A percentile compares a stretch with the other conserved stretches of the same genome.
Evolutionary conservation across 495 filamentous ascomycete genomes (phyloP).

Genomic region (Lasiosphaeris hirsuta): DNA sequence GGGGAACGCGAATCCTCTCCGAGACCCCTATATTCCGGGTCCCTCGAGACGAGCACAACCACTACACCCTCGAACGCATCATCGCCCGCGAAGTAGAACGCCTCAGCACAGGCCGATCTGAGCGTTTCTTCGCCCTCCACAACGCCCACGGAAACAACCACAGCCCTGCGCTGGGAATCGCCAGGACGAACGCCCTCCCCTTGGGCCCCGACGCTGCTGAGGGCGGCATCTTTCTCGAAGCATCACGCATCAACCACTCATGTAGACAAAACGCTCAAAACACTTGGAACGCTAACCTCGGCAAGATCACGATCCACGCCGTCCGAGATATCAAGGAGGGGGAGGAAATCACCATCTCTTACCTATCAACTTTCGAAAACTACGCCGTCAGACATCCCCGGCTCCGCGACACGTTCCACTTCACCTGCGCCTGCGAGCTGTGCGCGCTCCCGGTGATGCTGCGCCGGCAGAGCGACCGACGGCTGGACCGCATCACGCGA

Average conservation of each 20-base stretch:
- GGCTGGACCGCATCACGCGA: background rate
- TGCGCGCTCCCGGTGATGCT: slow-evolving; percentile 29
- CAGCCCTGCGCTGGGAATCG: slow-evolving; percentile 25
- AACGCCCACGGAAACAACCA: slow-evolving; percentile 23
- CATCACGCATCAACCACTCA: slow-evolving; percentile 37
- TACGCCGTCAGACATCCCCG: slow-evolving; percentile 16
- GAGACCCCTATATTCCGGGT: too few species aligned
- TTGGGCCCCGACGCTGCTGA: slow-evolving; percentile 17
- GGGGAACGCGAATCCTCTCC: background rate
- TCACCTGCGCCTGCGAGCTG: slow-evolving; percentile 32
- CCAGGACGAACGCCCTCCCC: slow-evolving; percentile 31
- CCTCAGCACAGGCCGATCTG: too few species aligned
- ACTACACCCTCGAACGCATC: too few species aligned
- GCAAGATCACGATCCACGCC: slow-evolving; percentile 30
- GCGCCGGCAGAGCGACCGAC: slow-evolving; percentile 26
- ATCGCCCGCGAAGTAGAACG: too few species aligned
- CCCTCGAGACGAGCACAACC: too few species aligned
- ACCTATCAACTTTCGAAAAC: slow-evolving; percentile 19
- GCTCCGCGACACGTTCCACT: slow-evolving; percentile 31
- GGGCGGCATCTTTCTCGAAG: slow-evolving; percentile 29
- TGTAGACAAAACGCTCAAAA: slow-evolving; percentile 35
- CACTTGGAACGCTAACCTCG: slow-evolving; percentile 33
- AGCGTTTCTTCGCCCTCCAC: slow-evolving; percentile 20
- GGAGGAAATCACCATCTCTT: slow-evolving; percentile 37
- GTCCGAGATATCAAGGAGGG: slow-evolving; percentile 26